Base-by-base conservation (phyloP, 805 yeast species). In the Candida corydali region DNA sequence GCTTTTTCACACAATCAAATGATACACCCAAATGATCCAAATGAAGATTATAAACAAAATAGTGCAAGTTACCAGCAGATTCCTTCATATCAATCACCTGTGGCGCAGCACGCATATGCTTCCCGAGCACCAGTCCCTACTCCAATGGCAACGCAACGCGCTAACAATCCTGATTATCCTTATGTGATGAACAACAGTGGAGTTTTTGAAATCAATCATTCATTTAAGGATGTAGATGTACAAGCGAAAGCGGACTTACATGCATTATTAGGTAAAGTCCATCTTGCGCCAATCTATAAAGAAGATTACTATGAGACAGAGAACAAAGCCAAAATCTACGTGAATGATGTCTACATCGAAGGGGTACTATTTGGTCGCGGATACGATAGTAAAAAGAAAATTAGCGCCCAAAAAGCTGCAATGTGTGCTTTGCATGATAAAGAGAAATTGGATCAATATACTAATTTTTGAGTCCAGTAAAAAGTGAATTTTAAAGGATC, bases 401-500 rank as follows among this genome's bases (percentile, higher is more conserved):
- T 50, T 15, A 73, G 70, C 8, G 49, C 59, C 16, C 69, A 63
- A 29, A 52, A 52, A 41, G 70, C 70, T 26, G 69, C 75, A 3
- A 54, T 54, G 51, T 45, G 49, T 22, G 64, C 63, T 4, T 43
- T 59, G 25, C 40, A 30, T 17, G 50, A 52, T 31, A 19, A n/a
- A 48, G 29, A 32, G n/a, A 27, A 9, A 14, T 33, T n/a, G 36
- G 28, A 23, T 15, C 16, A 26, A 9, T 7, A 12, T 26, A 26
- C 19, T n/a, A 22, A 32, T 20, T 24, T 23, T 32, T 24, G 24
- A 24, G 9, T 20, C 23, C 7, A 20, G n/a, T n/a, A n/a, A n/a
- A n/a, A n/a, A n/a, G n/a, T n/a, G n/a, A n/a, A n/a, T n/a, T n/a
- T n/a, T n/a, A n/a, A n/a, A n/a, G n/a, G n/a, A n/a, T n/a, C n/a